These are phyloP conservation scores for Allomyces arbusculus DNA, from an alignment of 192 early-diverging fungal species.

Conservation along the genomic window DNA sequence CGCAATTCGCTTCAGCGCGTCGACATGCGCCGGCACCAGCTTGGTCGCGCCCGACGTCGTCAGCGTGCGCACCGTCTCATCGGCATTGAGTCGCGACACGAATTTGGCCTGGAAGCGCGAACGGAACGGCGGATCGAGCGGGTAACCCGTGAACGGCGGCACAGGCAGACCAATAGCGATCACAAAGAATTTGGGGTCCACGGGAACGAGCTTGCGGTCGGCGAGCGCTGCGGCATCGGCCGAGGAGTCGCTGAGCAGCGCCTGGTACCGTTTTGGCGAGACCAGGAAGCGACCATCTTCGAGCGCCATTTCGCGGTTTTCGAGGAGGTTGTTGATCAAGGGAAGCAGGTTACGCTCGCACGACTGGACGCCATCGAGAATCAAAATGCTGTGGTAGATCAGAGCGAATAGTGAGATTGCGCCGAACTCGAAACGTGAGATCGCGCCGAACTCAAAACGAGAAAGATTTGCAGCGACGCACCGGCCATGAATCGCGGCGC, in stretches of 20 bases:
- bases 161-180: conserved; percentile 56
- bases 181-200: conserved; percentile 43
- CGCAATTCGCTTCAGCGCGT: conserved; percentile 18
- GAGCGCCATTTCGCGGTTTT: conserved; percentile 66
- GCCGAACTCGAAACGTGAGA: conserved; percentile 15
- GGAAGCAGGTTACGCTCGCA: conserved; percentile 69
- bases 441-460: too few relatives aligned
- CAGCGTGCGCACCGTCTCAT: conserved; percentile 44
- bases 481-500: conserved; percentile 39
- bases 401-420: conserved; percentile 21
- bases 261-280: conserved; percentile 44
- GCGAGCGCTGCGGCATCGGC: conserved; percentile 22
- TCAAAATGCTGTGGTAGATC: conserved; percentile 14
- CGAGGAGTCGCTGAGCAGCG: conserved; percentile 21
- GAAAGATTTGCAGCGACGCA: conserved; percentile 4
- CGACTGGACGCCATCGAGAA: conserved; percentile 52
- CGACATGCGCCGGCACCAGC: conserved; percentile 37
- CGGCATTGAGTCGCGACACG: conserved; percentile 27
- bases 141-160: conserved; percentile 42
- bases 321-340: conserved; percentile 63
- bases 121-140: conserved; percentile 59
- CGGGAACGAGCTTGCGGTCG: conserved; percentile 40
- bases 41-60: conserved; percentile 55
- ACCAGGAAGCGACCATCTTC: conserved; percentile 64
- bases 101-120: conserved; percentile 57